A percentile compares a stretch with the other conserved stretches of the same genome.
Evolutionary conservation across 345 rosid species (phyloP).

Genomic region (Hibiscus syriacus): DNA sequence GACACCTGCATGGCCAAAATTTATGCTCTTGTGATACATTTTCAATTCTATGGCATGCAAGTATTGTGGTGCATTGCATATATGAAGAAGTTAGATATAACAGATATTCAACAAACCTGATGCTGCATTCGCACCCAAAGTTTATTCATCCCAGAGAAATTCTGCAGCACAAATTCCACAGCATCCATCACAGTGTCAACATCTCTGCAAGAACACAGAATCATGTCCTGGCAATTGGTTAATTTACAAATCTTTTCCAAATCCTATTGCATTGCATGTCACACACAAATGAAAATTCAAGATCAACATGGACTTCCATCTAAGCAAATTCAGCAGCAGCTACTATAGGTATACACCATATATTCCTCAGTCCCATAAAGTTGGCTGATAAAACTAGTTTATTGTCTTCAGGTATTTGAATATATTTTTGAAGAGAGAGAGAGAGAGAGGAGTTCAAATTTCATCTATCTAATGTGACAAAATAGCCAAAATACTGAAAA

Average conservation of each 20-base stretch:
- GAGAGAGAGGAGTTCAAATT: not conserved
- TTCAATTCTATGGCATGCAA: conserved; percentile 64
- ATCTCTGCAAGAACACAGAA: conserved; percentile 44
- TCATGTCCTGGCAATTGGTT: not conserved
- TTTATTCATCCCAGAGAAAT: conserved; percentile 91
- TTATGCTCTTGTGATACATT: conserved; percentile 57
- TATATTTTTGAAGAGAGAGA: not conserved
- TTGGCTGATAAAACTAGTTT: not conserved
- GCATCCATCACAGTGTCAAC: conserved; percentile 73
- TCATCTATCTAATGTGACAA: not conserved
- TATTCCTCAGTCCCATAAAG: not conserved
- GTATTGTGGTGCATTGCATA: conserved; percentile 58
- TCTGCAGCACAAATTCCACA: conserved; percentile 88
- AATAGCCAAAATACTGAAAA: not conserved
- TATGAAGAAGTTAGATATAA: conserved; percentile 13
- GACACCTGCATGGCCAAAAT: conserved; percentile 95
- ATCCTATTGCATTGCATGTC: not conserved
- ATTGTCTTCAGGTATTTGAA: not conserved
- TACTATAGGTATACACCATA: not conserved
- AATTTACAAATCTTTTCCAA: not conserved
- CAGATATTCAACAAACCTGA: conserved; percentile 55
- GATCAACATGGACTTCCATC: not conserved
- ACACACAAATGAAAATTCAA: conserved; percentile 1
- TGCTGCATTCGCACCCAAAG: conserved; percentile 91
- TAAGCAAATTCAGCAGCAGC: not conserved